Conservation (phyloP, 257 asterid species). For the Solanum paucissectum region DNA sequence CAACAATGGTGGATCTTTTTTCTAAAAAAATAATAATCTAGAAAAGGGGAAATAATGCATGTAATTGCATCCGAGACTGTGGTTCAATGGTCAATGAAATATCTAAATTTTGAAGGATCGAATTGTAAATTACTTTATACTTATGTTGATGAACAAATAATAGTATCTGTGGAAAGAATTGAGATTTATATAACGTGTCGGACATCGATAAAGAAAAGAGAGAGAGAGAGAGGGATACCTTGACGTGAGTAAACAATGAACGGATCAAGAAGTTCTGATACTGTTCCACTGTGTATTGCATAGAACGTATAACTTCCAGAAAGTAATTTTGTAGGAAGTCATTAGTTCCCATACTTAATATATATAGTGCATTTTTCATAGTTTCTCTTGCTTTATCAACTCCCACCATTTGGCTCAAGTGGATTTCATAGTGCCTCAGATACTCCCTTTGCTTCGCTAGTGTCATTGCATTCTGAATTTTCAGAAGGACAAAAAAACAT, state of each 20-base stretch:
- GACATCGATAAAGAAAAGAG: too few species aligned
- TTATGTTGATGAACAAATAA: neutral
- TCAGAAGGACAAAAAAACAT: neutral
- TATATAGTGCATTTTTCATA: conserved; percentile 21
- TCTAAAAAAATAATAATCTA: neutral
- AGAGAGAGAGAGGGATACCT: conserved; percentile 9
- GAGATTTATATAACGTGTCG: neutral
- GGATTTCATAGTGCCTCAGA: conserved; percentile 33
- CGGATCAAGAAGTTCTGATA: conserved; percentile 33
- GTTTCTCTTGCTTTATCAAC: conserved; percentile 12
- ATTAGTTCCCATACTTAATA: conserved; percentile 41
- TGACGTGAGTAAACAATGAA: conserved; percentile 21
- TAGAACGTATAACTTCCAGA: conserved; percentile 20
- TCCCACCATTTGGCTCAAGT: conserved; percentile 28
- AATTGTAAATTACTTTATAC: neutral
- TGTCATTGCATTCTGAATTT: conserved; percentile 32
- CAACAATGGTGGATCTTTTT: neutral
- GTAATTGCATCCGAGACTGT: neutral
- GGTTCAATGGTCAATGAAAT: neutral
- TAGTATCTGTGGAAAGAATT: neutral
- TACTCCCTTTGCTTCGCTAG: conserved; percentile 36
- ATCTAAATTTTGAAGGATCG: neutral
- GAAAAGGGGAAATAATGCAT: neutral
- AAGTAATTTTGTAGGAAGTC: conserved; percentile 42
- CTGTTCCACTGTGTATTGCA: conserved; percentile 25